phyloP scores from a whole-genome alignment of 129 eudicot species.

The Cynara cardunculus region DNA sequence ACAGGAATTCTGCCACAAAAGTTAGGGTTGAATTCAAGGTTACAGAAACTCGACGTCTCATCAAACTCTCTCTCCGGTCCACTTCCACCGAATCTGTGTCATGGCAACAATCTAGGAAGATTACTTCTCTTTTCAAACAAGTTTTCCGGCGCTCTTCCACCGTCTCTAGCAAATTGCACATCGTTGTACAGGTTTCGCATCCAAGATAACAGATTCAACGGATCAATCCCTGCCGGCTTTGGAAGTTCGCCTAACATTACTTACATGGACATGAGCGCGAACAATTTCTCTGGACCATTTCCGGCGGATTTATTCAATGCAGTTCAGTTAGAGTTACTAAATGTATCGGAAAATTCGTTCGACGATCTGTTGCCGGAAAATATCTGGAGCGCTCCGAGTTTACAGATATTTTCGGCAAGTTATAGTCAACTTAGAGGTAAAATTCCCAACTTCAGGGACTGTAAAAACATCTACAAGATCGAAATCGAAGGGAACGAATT shows the following conservation, averaged over 20 bases:
- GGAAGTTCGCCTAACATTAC: conserved; percentile 59
- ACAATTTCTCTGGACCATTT: conserved; percentile 61
- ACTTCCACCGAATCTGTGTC: conserved; percentile 65
- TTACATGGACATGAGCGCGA: conserved; percentile 65
- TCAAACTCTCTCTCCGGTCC: conserved; percentile 76
- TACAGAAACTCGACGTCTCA: conserved; percentile 75
- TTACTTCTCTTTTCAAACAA: conserved; percentile 68
- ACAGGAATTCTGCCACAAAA: conserved; percentile 66
- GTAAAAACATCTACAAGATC: conserved; percentile 63
- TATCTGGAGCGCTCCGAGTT: conserved; percentile 73
- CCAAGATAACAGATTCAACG: conserved; percentile 65
- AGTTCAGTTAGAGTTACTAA: conserved; percentile 43
- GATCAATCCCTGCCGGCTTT: conserved; percentile 75
- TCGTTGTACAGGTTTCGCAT: conserved; percentile 59
- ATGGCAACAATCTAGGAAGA: conserved; percentile 53
- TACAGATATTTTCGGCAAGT: conserved; percentile 69
- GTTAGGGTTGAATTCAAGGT: conserved; percentile 57
- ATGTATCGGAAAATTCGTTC: conserved; percentile 61
- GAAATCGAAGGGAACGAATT: conserved; percentile 78
- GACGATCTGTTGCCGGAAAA: conserved; percentile 49
- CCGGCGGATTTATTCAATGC: conserved; percentile 73
- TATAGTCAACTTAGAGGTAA: conserved; percentile 44
- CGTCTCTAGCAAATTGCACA: conserved; percentile 64
- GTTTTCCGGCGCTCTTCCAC: conserved; percentile 59
- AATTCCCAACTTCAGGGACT: conserved; percentile 70